A percentile compares a stretch with the other conserved stretches of the same genome.
Conservation (phyloP, 306 rosid genomes). For the Castanopsis chinensis region DNA sequence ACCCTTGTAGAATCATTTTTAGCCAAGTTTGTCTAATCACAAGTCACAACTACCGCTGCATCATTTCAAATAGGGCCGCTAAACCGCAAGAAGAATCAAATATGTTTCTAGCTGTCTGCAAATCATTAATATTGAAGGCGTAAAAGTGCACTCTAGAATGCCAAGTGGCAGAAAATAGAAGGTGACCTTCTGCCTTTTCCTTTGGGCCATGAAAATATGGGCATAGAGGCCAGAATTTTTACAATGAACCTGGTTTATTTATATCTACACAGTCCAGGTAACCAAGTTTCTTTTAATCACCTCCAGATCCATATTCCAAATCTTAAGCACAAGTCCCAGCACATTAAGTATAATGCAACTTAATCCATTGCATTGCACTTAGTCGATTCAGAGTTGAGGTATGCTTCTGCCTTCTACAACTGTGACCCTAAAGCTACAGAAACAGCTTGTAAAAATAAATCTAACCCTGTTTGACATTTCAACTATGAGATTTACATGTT, state of each 20-base stretch:
- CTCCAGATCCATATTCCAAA: neutral
- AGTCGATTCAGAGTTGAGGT: neutral
- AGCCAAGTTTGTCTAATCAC: neutral
- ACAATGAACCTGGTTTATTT: neutral
- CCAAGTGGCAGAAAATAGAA: neutral
- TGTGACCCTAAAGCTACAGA: neutral
- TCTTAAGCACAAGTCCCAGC: neutral
- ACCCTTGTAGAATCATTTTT: neutral
- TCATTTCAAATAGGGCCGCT: neutral
- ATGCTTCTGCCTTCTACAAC: neutral
- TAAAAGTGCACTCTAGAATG: neutral
- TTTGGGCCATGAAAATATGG: neutral
- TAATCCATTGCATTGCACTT: neutral
- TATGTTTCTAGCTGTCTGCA: neutral
- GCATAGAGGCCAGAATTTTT: neutral
- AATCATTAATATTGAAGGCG: neutral
- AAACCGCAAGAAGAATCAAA: neutral
- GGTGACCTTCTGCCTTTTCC: neutral
- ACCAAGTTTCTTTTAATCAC: too few species aligned
- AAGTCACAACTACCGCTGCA: neutral
- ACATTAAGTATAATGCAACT: neutral
- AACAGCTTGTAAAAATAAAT: neutral
- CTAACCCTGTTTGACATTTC: conserved; percentile 25
- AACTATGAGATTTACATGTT: conserved; percentile 49
- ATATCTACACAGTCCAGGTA: neutral